These are phyloP conservation scores for Populus alba DNA, from an alignment of 345 rosid species.

Conservation along the genomic window DNA sequence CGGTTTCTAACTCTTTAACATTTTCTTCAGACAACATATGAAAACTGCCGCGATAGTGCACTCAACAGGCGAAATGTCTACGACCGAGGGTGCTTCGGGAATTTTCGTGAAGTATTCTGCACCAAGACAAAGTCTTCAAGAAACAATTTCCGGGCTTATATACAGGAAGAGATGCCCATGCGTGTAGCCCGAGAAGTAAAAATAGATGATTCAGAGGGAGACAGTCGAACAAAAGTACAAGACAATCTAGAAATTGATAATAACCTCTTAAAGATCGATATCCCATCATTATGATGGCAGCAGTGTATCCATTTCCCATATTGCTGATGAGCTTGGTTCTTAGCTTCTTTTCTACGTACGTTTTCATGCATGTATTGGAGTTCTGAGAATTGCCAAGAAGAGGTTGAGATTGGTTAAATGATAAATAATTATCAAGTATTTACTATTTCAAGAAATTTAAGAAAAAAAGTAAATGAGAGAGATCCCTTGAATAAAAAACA, in stretches of 20 bases:
- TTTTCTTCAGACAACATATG: slow-evolving; percentile 46
- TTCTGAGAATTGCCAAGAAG: too few relatives aligned
- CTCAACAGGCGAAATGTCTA: slow-evolving; percentile 26
- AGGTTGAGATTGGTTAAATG: too few relatives aligned
- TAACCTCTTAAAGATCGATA: slow-evolving; percentile 38
- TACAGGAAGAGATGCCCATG: slow-evolving; percentile 21
- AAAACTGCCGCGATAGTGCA: slow-evolving; percentile 42
- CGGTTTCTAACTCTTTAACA: slow-evolving; percentile 3
- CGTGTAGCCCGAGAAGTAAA: slow-evolving; percentile 11
- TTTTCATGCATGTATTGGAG: too few relatives aligned
- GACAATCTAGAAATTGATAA: slow-evolving; percentile 47
- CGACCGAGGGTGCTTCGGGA: slow-evolving; percentile 36
- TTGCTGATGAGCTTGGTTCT: too few relatives aligned
- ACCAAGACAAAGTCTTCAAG: slow-evolving; percentile 38
- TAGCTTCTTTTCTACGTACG: too few relatives aligned
- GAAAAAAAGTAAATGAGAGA: too few relatives aligned
- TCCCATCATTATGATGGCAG: slow-evolving; percentile 32
- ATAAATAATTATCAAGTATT: too few relatives aligned
- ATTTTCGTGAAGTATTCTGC: slow-evolving; percentile 46
- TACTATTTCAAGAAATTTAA: too few relatives aligned
- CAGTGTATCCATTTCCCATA: too few relatives aligned
- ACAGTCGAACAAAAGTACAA: slow-evolving; percentile 38
- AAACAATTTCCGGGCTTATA: slow-evolving; percentile 35
- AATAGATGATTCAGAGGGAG: slow-evolving; percentile 13
- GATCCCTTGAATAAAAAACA: too few relatives aligned